phyloP scores from a whole-genome alignment of 768 basidiomycete species.

The Phylloporus sp. region DNA sequence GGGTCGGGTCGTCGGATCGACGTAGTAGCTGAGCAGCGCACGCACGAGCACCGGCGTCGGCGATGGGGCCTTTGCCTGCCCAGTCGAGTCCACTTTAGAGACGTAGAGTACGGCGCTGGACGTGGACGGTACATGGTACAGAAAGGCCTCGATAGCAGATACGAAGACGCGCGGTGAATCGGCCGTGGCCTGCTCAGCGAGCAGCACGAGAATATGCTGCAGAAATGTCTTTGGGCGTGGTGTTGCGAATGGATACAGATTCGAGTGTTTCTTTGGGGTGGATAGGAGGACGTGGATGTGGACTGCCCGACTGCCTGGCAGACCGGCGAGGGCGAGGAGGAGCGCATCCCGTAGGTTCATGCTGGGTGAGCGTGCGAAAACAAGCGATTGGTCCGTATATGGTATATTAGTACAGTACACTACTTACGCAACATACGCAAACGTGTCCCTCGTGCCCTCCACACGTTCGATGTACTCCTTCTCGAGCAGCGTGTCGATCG shows the following conservation, averaged over 20 bases:
- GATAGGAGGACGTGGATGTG: slow-evolving; percentile 75
- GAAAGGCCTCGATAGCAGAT: slow-evolving; percentile 70
- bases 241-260: slow-evolving; percentile 71
- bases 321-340: slow-evolving; percentile 46
- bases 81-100: slow-evolving; percentile 93
- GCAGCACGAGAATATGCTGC: slow-evolving; percentile 73
- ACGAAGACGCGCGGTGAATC: slow-evolving; percentile 60
- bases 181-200: slow-evolving; percentile 56
- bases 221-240: slow-evolving; percentile 63
- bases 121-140: slow-evolving; percentile 73
- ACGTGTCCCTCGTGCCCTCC: slow-evolving; percentile 83
- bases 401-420: slow-evolving; percentile 23
- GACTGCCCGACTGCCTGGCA: slow-evolving; percentile 69
- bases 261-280: slow-evolving; percentile 58
- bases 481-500: slow-evolving; percentile 88
- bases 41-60: slow-evolving; percentile 70
- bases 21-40: slow-evolving; percentile 62
- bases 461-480: slow-evolving; percentile 98
- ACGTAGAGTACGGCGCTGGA: slow-evolving; percentile 77
- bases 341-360: slow-evolving; percentile 61
- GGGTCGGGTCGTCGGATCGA: slow-evolving; percentile 60
- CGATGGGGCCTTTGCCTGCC: slow-evolving; percentile 59
- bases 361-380: slow-evolving; percentile 23
- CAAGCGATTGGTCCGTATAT: not conserved
- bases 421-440: slow-evolving; percentile 35